Evolutionary conservation across 169 alveolate genomes (phyloP).

Genomic region (Pseudocohnilembus persalinus): DNA sequence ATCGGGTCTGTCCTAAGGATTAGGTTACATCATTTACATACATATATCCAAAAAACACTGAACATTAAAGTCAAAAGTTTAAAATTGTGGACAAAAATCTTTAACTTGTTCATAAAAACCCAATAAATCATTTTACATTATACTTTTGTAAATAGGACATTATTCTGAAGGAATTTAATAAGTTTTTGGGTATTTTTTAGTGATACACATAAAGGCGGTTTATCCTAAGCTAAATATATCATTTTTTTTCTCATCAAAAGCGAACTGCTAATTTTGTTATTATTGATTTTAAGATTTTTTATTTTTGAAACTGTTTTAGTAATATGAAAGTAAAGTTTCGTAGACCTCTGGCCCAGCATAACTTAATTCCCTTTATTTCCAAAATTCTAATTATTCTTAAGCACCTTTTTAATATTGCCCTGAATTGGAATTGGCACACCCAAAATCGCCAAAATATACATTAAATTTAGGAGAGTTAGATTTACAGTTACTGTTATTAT

Average conservation of each 20-base stretch:
- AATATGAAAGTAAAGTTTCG: too few species aligned
- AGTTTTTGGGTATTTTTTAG: neutral
- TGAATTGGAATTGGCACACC: neutral
- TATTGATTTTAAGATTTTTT: neutral
- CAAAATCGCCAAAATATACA: neutral
- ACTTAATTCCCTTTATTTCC: neutral
- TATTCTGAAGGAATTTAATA: neutral
- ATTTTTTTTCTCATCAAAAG: too few species aligned
- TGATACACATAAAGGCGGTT: neutral
- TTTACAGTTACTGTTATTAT: too few species aligned
- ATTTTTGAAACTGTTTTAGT: too few species aligned
- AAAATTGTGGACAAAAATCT: neutral
- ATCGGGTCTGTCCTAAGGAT: neutral
- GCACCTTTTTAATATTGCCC: neutral
- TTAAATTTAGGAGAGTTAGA: too few species aligned
- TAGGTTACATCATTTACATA: neutral
- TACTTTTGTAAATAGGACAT: neutral
- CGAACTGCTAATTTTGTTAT: too few species aligned
- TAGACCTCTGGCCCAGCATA: neutral
- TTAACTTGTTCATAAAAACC: neutral
- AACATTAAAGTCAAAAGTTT: neutral
- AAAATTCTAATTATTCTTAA: too few species aligned
- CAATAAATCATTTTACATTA: too few species aligned
- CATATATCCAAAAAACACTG: neutral
- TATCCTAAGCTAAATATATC: neutral